These are phyloP conservation scores for Alternaria triticina DNA, from an alignment of 2,329 filamentous ascomycete genomes.

Conservation along the genomic window DNA sequence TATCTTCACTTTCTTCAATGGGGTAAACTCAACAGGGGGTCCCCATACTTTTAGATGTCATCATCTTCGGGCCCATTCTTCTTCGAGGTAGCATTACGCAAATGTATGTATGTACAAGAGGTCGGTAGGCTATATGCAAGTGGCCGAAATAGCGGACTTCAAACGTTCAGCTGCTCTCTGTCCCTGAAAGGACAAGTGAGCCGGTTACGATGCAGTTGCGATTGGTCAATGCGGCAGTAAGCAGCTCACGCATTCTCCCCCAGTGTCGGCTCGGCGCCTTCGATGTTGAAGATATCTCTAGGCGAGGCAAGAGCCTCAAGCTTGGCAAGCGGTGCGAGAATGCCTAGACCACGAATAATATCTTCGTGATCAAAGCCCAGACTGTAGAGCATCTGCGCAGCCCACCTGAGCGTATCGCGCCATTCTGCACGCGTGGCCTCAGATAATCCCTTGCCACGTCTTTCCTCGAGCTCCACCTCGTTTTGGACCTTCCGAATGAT, in stretches of 20 bases:
- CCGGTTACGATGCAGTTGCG: background rate
- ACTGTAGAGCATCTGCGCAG: conserved; percentile 36
- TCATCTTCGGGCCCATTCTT: background rate
- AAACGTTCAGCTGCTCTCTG: background rate
- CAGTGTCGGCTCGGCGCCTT: conserved; percentile 13
- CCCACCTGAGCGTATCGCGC: conserved; percentile 41
- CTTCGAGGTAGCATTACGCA: background rate
- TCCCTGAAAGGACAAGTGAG: background rate
- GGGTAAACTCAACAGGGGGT: background rate
- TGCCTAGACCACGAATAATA: conserved; percentile 39
- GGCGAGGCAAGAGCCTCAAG: conserved; percentile 33
- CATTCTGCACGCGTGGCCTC: conserved; percentile 24
- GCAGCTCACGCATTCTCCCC: background rate
- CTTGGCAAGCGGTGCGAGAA: conserved; percentile 37
- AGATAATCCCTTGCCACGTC: conserved; percentile 18
- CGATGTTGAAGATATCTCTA: conserved; percentile 1
- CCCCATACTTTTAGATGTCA: background rate
- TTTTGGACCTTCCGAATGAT: conserved; percentile 42
- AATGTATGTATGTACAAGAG: conserved; percentile 14
- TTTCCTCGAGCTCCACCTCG: conserved; percentile 32
- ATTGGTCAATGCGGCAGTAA: background rate
- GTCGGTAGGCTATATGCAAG: conserved; percentile 21
- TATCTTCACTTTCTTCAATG: background rate
- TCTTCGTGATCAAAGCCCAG: conserved; percentile 44
- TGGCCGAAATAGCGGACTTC: conserved; percentile 22